Evolutionary conservation across 2,329 filamentous ascomycete genomes (phyloP).

Genomic region (Peltaster fructicola): DNA sequence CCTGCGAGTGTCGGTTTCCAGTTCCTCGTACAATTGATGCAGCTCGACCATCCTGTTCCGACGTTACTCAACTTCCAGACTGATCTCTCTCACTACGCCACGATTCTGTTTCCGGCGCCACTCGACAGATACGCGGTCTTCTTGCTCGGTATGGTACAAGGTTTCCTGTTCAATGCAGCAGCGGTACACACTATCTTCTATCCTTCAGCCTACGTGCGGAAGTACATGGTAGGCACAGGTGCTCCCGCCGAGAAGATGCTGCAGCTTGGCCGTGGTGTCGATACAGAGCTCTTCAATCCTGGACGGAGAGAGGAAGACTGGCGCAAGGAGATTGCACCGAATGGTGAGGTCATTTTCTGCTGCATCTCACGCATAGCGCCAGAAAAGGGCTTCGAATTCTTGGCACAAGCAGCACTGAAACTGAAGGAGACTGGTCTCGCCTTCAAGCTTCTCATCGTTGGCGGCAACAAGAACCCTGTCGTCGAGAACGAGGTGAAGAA

Average conservation of each 20-base stretch:
- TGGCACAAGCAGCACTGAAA: constrained; percentile 37
- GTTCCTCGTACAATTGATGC: constrained; percentile 49
- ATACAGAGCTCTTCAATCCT: constrained; percentile 44
- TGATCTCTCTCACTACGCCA: constrained; percentile 50
- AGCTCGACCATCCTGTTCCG: constrained; percentile 38
- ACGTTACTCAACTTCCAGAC: constrained; percentile 56
- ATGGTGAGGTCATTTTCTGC: constrained; percentile 46
- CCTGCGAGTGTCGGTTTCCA: constrained; percentile 55
- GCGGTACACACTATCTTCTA: constrained; percentile 52
- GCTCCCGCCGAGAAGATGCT: constrained; percentile 41
- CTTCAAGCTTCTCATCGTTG: constrained; percentile 50
- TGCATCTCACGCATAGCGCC: constrained; percentile 50
- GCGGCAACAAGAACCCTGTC: constrained; percentile 46
- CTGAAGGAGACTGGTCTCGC: constrained; percentile 37
- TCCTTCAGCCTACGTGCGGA: constrained; percentile 43
- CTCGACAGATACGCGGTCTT: constrained; percentile 44
- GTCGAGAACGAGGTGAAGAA: constrained; percentile 44
- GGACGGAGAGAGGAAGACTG: constrained; percentile 33
- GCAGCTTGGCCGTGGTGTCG: constrained; percentile 46
- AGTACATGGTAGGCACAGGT: constrained; percentile 41
- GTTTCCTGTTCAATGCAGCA: constrained; percentile 44
- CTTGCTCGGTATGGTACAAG: constrained; percentile 45
- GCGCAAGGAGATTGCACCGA: constrained; percentile 38
- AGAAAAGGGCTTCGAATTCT: constrained; percentile 54
- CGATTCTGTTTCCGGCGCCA: constrained; percentile 48